phyloP scores from a whole-genome alignment of 2,329 filamentous ascomycete genomes.

The Fusarium palustre region DNA sequence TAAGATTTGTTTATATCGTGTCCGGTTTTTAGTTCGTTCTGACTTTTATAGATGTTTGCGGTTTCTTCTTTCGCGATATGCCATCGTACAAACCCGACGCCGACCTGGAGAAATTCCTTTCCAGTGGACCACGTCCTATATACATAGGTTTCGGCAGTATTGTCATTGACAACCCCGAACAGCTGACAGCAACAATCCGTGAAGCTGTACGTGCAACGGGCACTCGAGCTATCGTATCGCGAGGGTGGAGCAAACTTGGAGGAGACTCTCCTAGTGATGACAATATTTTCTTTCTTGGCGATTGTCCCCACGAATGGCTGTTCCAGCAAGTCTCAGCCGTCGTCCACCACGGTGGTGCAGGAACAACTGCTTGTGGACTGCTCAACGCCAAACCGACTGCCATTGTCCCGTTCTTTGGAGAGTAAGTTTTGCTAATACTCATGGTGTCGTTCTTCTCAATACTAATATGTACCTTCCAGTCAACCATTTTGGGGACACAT shows the following conservation, averaged over 20 bases:
- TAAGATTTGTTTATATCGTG: conserved; percentile 20
- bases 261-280: conserved; percentile 49
- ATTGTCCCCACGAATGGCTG: background rate
- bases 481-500: conserved; percentile 42
- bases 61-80: conserved; percentile 56
- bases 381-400: background rate
- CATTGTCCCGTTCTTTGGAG: conserved; percentile 69
- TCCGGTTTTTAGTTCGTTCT: accelerated
- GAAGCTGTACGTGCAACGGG: background rate
- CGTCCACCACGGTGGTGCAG: background rate
- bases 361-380: background rate
- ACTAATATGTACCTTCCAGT: background rate
- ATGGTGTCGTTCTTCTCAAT: accelerated
- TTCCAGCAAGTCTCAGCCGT: background rate
- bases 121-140: background rate
- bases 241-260: conserved; percentile 1
- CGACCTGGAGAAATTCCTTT: conserved; percentile 67
- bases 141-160: conserved; percentile 10
- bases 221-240: background rate
- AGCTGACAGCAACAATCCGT: background rate
- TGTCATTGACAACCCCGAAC: background rate
- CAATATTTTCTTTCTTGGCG: background rate
- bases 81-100: conserved; percentile 74
- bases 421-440: background rate
- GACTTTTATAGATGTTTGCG: conserved; percentile 60